Base-by-base conservation (phyloP, 352 stramenopile genomes). In the Pythium sp. region DNA sequence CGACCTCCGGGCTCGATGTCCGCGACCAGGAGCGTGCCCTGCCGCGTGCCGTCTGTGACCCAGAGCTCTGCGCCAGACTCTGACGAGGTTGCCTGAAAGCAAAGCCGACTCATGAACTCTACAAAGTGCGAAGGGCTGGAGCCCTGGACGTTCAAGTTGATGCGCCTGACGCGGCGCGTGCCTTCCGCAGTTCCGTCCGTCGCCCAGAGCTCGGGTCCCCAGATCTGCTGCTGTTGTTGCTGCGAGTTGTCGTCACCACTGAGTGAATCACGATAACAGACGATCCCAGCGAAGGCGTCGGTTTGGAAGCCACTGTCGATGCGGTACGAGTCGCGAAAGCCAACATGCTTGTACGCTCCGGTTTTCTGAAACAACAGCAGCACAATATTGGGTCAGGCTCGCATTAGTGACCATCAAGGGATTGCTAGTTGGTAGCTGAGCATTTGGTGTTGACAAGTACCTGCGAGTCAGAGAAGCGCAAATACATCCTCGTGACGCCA, bases 381-480 rank as follows among this genome's bases (percentile, higher is more conserved):
- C 14, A 69, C 36, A 53, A 22, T 51, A 18, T 51, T 24, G 43
- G 43, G 6, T 3, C 43, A 51, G 43, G 18, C 18, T 24, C 43
- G 43, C 22, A 24, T 51, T 51, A 51, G 18, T 24, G 43, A 24
- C 43, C 43, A 11, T 51, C 18, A 51, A 51, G 18, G 8, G 41
- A 22, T 5, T 49, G 15, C n/a, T 49, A 22, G 41, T 51, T 51
- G 18, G 18, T 51, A 51, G 41, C 41, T 20, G 41, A 22, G 18
- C 43, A 51, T 51, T 51, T 51, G 6, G 18, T 51, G 43, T 51
- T 51, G 43, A 24, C 43, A 51, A 22, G 61, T 38, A 87, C 74
- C 63, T 62, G 63, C 18, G 90, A 97, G 72, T 98, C 92, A 3
- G 87, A 79, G 56, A 97, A 95, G 34, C 90, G 82, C 72, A 98